Percentiles rank a stretch among this genome's conserved stretches.
Evolutionary conservation across 1,284 basidiomycete species (phyloP).

Genomic region (Leccinum angustisporum): DNA sequence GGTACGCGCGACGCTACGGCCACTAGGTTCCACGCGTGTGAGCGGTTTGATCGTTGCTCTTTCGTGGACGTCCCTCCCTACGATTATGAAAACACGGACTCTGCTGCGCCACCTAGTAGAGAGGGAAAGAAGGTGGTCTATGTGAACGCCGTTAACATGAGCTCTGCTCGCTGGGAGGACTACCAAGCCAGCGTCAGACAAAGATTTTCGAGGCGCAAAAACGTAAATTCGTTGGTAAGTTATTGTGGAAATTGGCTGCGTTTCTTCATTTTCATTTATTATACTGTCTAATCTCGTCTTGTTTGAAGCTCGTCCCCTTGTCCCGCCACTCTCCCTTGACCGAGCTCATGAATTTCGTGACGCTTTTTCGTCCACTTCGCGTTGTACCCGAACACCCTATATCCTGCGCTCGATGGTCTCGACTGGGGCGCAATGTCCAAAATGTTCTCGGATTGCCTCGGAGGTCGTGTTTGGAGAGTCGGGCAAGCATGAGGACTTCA

Average conservation of each 20-base stretch:
- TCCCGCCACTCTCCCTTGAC: constrained; percentile 84
- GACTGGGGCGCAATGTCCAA: constrained; percentile 70
- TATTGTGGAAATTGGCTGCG: too few relatives aligned
- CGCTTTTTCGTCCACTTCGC: constrained; percentile 71
- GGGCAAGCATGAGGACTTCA: constrained; percentile 88
- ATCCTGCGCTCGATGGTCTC: constrained; percentile 56
- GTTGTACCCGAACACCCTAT: constrained; percentile 83
- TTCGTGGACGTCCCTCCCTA: constrained; percentile 48
- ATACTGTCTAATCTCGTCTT: neutral
- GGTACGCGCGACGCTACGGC: constrained; percentile 58
- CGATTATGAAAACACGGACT: constrained; percentile 13
- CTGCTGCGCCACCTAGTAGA: constrained; percentile 32
- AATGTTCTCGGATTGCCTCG: constrained; percentile 75
- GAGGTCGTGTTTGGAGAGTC: constrained; percentile 97
- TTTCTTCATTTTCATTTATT: neutral
- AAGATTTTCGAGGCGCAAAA: constrained; percentile 40
- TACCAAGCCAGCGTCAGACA: constrained; percentile 53
- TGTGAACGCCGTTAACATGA: constrained; percentile 74
- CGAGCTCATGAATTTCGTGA: constrained; percentile 78
- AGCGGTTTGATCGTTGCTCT: constrained; percentile 74
- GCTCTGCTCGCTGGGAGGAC: constrained; percentile 54
- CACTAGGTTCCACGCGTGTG: constrained; percentile 91
- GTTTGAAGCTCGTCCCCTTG: constrained; percentile 71
- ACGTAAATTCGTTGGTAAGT: constrained; percentile 59
- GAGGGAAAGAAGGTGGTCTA: constrained; percentile 65